These are phyloP conservation scores for Hygrophorus russula DNA, from an alignment of 768 basidiomycete genomes.

Conservation along the genomic window DNA sequence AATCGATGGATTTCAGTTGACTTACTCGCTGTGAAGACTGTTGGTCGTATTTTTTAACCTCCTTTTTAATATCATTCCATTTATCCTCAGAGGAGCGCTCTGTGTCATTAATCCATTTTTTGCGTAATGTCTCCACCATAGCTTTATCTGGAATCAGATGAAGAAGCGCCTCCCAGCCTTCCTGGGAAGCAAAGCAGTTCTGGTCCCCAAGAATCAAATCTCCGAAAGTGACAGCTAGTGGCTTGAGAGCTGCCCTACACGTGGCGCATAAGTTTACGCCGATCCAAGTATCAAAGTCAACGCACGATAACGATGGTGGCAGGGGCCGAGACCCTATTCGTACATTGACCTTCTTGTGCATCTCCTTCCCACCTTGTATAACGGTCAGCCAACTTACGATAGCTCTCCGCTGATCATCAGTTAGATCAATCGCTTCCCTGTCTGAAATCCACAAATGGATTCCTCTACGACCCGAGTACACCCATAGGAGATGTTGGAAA, in stretches of 20 bases:
- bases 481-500: conserved; percentile 86
- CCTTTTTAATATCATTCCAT: conserved; percentile 55
- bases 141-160: conserved; percentile 59
- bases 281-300: conserved; percentile 8
- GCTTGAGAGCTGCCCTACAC: conserved; percentile 32
- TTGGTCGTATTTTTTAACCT: conserved; percentile 20
- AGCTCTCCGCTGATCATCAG: conserved; percentile 82
- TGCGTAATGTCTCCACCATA: conserved; percentile 35
- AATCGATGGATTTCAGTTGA: conserved; percentile 5
- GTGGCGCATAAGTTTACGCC: neutral
- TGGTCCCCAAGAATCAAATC: conserved; percentile 73
- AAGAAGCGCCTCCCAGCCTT: conserved; percentile 67
- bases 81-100: conserved; percentile 51
- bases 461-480: conserved; percentile 96
- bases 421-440: conserved; percentile 73
- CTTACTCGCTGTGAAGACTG: conserved; percentile 24
- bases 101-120: conserved; percentile 47
- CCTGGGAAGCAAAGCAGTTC: conserved; percentile 61
- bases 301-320: conserved; percentile 68
- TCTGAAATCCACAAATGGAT: conserved; percentile 99
- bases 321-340: conserved; percentile 34
- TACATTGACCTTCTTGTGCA: conserved; percentile 74
- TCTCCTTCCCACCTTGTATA: conserved; percentile 70
- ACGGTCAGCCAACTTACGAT: conserved; percentile 85
- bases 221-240: conserved; percentile 46